phyloP scores from a whole-genome alignment of 2,329 filamentous ascomycete species.

The Aspergillus piperis region DNA sequence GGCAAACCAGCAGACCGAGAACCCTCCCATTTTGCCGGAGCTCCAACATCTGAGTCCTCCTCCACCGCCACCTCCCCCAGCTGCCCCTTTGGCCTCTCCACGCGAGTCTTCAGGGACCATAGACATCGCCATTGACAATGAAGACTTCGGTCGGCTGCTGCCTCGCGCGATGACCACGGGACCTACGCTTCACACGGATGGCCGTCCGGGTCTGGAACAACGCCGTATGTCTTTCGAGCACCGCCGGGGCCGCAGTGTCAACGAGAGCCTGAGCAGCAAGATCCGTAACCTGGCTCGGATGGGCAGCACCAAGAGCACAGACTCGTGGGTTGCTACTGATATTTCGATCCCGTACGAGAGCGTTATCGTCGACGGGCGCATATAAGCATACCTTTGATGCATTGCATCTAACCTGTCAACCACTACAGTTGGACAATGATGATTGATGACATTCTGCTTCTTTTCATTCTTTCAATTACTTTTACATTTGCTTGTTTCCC shows the following conservation, averaged over 20 bases:
- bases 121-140: conserved; percentile 45
- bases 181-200: conserved; percentile 31
- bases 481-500: conserved; percentile 11
- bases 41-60: conserved; percentile 63
- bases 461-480: neutral
- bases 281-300: conserved; percentile 57
- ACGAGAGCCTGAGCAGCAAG: conserved; percentile 58
- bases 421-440: conserved; percentile 6
- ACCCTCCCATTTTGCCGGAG: conserved; percentile 59
- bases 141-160: conserved; percentile 37
- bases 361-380: conserved; percentile 22
- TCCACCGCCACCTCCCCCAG: conserved; percentile 51
- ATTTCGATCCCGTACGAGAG: conserved; percentile 30
- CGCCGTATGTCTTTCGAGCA: conserved; percentile 49
- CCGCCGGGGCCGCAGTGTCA: conserved; percentile 57
- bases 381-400: conserved; percentile 8
- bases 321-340: conserved; percentile 27
- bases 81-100: conserved; percentile 29
- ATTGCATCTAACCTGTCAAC: no score
- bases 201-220: conserved; percentile 31
- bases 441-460: conserved; percentile 18
- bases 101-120: conserved; percentile 43
- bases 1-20: conserved; percentile 21
- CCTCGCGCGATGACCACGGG: conserved; percentile 41
- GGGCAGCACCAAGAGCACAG: conserved; percentile 55